Percentiles rank a stretch among this genome's conserved stretches.
phyloP scores from a whole-genome alignment of 202 grass and related monocot species.

The Carex arenaria region DNA sequence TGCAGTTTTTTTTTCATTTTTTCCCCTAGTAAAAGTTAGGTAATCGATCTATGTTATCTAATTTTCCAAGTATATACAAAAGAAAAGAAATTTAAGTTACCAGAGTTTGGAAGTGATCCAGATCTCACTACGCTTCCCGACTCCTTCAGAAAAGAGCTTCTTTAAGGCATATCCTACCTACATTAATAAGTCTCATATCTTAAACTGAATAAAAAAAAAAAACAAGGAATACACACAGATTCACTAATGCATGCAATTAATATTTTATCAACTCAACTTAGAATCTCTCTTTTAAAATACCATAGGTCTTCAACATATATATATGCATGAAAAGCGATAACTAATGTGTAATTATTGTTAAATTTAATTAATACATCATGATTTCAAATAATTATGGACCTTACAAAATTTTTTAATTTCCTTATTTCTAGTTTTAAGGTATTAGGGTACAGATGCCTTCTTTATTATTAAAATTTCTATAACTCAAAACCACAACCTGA shows the following conservation, averaged over 20 bases:
- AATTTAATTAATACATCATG: neutral
- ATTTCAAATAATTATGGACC: neutral
- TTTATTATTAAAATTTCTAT: neutral
- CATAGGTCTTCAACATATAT: too few species aligned
- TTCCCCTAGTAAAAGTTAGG: neutral
- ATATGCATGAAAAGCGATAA: neutral
- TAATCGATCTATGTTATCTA: neutral
- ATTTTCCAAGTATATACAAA: neutral
- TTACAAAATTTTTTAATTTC: neutral
- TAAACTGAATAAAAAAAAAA: slow-evolving; percentile 21
- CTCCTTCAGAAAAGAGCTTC: slow-evolving; percentile 44
- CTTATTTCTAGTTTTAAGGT: too few species aligned
- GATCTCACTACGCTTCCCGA: slow-evolving; percentile 50
- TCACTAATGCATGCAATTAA: neutral
- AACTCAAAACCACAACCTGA: too few species aligned
- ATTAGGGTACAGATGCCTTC: too few species aligned
- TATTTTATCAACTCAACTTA: neutral
- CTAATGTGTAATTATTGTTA: neutral
- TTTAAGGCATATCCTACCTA: slow-evolving; percentile 60
- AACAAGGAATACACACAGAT: too few species aligned
- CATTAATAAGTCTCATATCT: neutral
- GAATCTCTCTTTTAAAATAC: too few species aligned
- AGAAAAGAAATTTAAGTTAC: slow-evolving; percentile 17
- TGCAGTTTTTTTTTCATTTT: too few species aligned
- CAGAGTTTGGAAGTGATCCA: slow-evolving; percentile 82